phyloP scores from a whole-genome alignment of 2,329 filamentous ascomycete genomes.

The Beauveria asiatica region DNA sequence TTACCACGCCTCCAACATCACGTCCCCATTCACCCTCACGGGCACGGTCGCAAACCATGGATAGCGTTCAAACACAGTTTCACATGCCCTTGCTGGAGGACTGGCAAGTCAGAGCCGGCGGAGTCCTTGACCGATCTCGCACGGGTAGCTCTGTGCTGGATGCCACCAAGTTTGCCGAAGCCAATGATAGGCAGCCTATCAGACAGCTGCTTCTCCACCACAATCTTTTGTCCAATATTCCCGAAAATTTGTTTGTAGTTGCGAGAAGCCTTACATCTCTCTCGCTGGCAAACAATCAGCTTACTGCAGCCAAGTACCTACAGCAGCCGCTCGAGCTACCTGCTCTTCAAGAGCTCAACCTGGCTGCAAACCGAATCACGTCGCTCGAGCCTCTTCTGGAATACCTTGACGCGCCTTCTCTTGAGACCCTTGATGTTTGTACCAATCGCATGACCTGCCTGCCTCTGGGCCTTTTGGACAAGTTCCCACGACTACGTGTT shows the following conservation, averaged over 20 bases:
- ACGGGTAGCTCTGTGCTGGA: conserved; percentile 54
- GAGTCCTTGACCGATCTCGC: conserved; percentile 61
- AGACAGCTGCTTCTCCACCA: conserved; percentile 62
- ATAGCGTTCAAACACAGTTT: conserved; percentile 35
- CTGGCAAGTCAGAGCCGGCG: conserved; percentile 51
- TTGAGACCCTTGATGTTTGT: conserved; percentile 73
- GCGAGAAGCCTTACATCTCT: conserved; percentile 61
- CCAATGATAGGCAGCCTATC: conserved; percentile 43
- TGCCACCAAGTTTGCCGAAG: conserved; percentile 46
- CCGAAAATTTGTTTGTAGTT: conserved; percentile 62
- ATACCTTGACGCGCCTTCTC: conserved; percentile 61
- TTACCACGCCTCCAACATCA: conserved; percentile 50
- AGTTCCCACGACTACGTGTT: conserved; percentile 62
- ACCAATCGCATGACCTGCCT: conserved; percentile 71
- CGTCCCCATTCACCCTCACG: conserved; percentile 40
- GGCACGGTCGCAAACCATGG: conserved; percentile 39
- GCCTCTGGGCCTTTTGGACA: conserved; percentile 51
- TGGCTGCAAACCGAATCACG: conserved; percentile 66
- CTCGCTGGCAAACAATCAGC: conserved; percentile 66
- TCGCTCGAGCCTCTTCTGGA: conserved; percentile 57
- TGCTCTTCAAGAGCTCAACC: conserved; percentile 65
- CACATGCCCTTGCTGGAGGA: conserved; percentile 37
- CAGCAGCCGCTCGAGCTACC: conserved; percentile 60
- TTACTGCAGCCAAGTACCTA: conserved; percentile 58
- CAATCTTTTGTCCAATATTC: conserved; percentile 65